phyloP scores from a whole-genome alignment of 345 rosid species.

The Heritiera fomes region DNA sequence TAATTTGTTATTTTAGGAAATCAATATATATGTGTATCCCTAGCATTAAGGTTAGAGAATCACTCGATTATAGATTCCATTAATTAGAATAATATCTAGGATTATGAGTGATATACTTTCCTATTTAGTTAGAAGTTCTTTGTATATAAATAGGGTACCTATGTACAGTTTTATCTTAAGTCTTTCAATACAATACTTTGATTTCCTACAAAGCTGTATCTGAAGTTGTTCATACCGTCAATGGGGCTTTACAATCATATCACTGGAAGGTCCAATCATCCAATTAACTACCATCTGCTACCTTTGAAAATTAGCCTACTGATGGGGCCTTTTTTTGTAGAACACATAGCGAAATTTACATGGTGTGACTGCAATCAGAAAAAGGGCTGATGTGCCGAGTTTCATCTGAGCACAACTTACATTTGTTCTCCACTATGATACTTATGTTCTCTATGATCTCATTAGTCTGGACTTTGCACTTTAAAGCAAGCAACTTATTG shows the following conservation, averaged over 20 bases:
- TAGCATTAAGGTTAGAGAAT: too few relatives aligned
- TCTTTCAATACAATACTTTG: too few relatives aligned
- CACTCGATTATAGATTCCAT: too few relatives aligned
- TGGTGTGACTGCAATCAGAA: background rate
- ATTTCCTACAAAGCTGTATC: too few relatives aligned
- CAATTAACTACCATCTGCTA: background rate
- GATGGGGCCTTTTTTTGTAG: background rate
- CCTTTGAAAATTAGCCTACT: background rate
- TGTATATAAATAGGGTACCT: too few relatives aligned
- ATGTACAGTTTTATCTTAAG: too few relatives aligned
- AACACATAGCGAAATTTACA: background rate
- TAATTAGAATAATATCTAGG: too few relatives aligned
- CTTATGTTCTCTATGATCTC: background rate
- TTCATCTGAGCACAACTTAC: too few relatives aligned
- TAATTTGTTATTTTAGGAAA: too few relatives aligned
- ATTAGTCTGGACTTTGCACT: background rate
- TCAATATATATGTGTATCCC: too few relatives aligned
- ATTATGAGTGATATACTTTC: too few relatives aligned
- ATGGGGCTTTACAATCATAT: constrained; percentile 5
- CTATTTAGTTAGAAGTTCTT: too few relatives aligned
- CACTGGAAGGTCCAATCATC: background rate
- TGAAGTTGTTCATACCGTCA: background rate
- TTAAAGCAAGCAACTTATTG: background rate
- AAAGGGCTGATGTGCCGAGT: background rate
- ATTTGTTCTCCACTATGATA: background rate